Evolutionary conservation across 352 stramenopile genomes (phyloP).

Genomic region (Phytophthora meadii): DNA sequence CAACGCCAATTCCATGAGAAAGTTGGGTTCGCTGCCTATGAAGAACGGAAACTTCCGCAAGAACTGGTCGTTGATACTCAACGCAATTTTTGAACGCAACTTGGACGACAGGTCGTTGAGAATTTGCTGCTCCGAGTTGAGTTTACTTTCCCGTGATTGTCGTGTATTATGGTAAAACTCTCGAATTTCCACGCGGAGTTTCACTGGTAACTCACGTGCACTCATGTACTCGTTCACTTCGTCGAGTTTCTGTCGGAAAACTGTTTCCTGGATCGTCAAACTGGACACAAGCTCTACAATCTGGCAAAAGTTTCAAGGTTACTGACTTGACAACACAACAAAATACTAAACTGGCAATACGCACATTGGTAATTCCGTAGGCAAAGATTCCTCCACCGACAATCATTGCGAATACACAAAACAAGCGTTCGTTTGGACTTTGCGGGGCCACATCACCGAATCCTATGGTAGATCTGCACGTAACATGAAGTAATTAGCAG

Average conservation of each 20-base stretch:
- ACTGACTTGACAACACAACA: background rate
- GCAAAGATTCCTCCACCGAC: constrained; percentile 73
- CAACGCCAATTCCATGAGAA: constrained; percentile 78
- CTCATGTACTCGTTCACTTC: constrained; percentile 86
- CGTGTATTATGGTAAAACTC: constrained; percentile 84
- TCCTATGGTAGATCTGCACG: constrained; percentile 58
- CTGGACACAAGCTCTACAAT: constrained; percentile 80
- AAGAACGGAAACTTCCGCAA: constrained; percentile 84
- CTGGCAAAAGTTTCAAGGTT: constrained; percentile 20
- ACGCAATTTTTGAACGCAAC: constrained; percentile 77
- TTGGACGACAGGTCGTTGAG: constrained; percentile 71
- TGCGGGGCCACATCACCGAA: constrained; percentile 59
- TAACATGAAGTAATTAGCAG: background rate
- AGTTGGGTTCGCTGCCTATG: constrained; percentile 73
- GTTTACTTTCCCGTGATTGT: constrained; percentile 67
- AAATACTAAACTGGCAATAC: constrained; percentile 3
- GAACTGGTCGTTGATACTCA: constrained; percentile 82
- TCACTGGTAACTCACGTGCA: constrained; percentile 68
- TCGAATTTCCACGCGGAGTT: constrained; percentile 76
- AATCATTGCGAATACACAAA: constrained; percentile 79
- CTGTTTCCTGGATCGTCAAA: constrained; percentile 65
- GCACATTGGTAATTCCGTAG: constrained; percentile 84
- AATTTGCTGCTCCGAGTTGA: constrained; percentile 70
- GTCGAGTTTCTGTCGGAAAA: constrained; percentile 77
- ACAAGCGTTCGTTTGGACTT: constrained; percentile 67